Evolutionary conservation across 2,329 filamentous ascomycete species (phyloP).

Genomic region (Dactylellina cionopaga): DNA sequence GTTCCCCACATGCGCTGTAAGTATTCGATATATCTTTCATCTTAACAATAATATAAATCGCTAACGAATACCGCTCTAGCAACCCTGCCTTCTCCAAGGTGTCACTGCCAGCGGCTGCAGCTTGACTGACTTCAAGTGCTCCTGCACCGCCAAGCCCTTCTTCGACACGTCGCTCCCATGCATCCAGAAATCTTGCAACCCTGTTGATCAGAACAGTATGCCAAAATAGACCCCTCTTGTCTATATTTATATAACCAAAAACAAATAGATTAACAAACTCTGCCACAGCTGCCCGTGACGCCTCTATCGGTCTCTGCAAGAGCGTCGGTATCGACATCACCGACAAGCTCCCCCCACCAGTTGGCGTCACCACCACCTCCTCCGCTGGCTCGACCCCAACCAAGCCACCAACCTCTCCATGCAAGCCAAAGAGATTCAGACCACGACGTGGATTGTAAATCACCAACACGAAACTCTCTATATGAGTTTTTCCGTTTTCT

Average conservation of each 20-base stretch:
- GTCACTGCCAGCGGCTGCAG: slow-evolving; percentile 44
- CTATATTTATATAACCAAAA: background rate
- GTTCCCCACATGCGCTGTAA: slow-evolving; percentile 55
- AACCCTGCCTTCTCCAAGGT: slow-evolving; percentile 44
- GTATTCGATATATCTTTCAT: slow-evolving; percentile 1
- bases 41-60: background rate
- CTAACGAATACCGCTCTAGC: slow-evolving; percentile 43
- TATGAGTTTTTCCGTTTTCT: no score
- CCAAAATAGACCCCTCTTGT: background rate
- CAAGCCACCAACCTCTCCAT: slow-evolving; percentile 20
- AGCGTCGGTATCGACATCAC: slow-evolving; percentile 53
- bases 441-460: slow-evolving; percentile 28
- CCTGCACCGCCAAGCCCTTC: slow-evolving; percentile 52
- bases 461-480: background rate
- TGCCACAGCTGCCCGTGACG: slow-evolving; percentile 48
- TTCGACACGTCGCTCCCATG: slow-evolving; percentile 43
- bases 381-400: slow-evolving; percentile 8
- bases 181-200: slow-evolving; percentile 38
- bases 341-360: slow-evolving; percentile 33
- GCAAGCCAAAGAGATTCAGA: slow-evolving; percentile 51
- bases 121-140: slow-evolving; percentile 53
- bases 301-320: slow-evolving; percentile 48
- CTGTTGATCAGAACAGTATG: slow-evolving; percentile 53
- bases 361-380: slow-evolving; percentile 14
- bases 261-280: slow-evolving; percentile 4